Conservation (phyloP, 345 rosid genomes). For the Carallia pectinifolia region DNA sequence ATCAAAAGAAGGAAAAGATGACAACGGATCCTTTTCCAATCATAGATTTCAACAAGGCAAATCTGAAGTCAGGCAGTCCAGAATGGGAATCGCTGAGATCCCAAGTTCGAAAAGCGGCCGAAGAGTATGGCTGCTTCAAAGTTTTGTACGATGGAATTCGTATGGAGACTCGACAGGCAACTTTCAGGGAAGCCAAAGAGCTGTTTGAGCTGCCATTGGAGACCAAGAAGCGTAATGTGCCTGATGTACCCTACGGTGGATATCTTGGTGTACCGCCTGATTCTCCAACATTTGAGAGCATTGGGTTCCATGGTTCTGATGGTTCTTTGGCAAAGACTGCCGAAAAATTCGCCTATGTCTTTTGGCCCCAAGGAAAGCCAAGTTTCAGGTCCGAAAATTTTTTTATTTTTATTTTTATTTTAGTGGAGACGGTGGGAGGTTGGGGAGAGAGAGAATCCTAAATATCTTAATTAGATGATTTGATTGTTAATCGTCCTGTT, state of each 20-base stretch:
- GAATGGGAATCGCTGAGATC: slow-evolving; percentile 21
- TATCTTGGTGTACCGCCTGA: slow-evolving; percentile 24
- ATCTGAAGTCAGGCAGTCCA: slow-evolving; percentile 26
- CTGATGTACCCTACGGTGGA: slow-evolving; percentile 36
- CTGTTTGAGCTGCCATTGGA: slow-evolving; percentile 36
- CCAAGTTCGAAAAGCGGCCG: slow-evolving; percentile 27
- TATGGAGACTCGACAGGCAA: slow-evolving; percentile 9
- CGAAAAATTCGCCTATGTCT: slow-evolving; percentile 20
- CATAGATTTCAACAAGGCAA: slow-evolving; percentile 30
- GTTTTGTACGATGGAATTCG: slow-evolving; percentile 27
- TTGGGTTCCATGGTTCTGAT: slow-evolving; percentile 30
- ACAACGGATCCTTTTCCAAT: slow-evolving; percentile 26
- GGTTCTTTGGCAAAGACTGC: neutral
- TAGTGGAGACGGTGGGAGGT: too few relatives aligned
- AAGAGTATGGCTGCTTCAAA: slow-evolving; percentile 39
- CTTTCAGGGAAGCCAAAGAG: slow-evolving; percentile 19
- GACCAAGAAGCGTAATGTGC: slow-evolving; percentile 27
- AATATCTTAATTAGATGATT: too few relatives aligned
- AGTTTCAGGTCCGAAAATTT: slow-evolving; percentile 23
- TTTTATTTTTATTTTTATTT: neutral
- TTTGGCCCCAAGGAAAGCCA: slow-evolving; percentile 42
- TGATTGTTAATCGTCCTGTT: too few relatives aligned
- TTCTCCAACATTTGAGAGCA: slow-evolving; percentile 29
- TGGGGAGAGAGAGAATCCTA: too few relatives aligned
- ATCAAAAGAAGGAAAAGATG: slow-evolving; percentile 11